These are phyloP conservation scores for Thalassiosira hispida DNA, from an alignment of 352 stramenopile genomes.

Conservation along the genomic window DNA sequence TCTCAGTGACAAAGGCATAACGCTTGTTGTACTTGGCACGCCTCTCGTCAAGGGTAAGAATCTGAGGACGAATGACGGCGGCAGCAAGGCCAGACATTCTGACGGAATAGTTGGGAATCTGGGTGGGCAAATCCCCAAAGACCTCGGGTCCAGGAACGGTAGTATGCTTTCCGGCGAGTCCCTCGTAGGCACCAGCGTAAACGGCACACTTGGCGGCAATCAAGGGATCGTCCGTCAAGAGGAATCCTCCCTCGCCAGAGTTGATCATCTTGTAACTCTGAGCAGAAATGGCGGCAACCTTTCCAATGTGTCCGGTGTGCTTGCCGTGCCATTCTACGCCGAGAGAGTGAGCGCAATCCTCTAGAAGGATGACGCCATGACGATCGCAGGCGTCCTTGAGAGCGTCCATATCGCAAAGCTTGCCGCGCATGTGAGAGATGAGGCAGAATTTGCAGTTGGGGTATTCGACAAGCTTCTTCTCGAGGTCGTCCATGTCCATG, in stretches of 20 bases:
- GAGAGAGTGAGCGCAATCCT: constrained; percentile 84
- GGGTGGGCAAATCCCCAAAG: constrained; percentile 68
- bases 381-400: constrained; percentile 80
- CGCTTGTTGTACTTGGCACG: constrained; percentile 83
- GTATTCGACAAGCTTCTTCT: constrained; percentile 80
- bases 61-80: constrained; percentile 81
- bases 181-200: constrained; percentile 85
- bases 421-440: constrained; percentile 87
- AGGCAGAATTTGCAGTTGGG: constrained; percentile 81
- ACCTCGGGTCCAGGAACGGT: constrained; percentile 66
- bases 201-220: constrained; percentile 79
- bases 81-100: constrained; percentile 83
- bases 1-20: constrained; percentile 69
- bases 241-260: constrained; percentile 84
- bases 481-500: constrained; percentile 81
- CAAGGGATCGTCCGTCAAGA: constrained; percentile 79
- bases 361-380: constrained; percentile 73
- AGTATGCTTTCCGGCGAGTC: constrained; percentile 73
- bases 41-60: constrained; percentile 80
- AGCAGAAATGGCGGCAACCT: constrained; percentile 70
- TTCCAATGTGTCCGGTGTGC: constrained; percentile 80
- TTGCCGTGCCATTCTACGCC: constrained; percentile 80
- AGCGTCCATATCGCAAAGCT: constrained; percentile 85
- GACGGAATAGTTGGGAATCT: constrained; percentile 83
- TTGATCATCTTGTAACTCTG: constrained; percentile 88